Percentiles rank a stretch among this genome's conserved stretches.
phyloP scores from a whole-genome alignment of 2,329 filamentous ascomycete genomes.

The Aspergillus sp. region DNA sequence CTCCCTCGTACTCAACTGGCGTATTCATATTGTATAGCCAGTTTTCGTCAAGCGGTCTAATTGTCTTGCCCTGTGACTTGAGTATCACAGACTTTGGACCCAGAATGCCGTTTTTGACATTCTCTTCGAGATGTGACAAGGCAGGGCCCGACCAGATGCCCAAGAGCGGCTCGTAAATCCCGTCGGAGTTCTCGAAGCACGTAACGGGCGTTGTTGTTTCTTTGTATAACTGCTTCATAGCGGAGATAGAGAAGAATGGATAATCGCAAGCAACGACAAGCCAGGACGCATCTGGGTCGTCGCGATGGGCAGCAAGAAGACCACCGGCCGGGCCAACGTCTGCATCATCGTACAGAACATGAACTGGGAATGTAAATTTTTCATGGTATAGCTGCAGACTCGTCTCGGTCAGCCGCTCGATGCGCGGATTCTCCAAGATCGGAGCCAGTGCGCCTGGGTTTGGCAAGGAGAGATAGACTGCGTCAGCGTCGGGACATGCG shows the following conservation, averaged over 20 bases:
- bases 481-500: conserved; percentile 24
- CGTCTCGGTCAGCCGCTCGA: not conserved
- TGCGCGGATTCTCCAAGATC: not conserved
- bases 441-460: not conserved
- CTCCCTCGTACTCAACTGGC: conserved; percentile 45
- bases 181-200: conserved; percentile 33
- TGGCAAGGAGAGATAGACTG: conserved; percentile 26
- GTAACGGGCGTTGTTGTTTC: conserved; percentile 29
- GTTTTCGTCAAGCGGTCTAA: conserved; percentile 9
- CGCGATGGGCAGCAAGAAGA: conserved; percentile 31
- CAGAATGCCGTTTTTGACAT: conserved; percentile 15
- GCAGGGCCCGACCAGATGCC: conserved; percentile 37
- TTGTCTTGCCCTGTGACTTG: conserved; percentile 16
- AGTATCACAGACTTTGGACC: conserved; percentile 21
- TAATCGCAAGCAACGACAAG: conserved; percentile 37
- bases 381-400: not conserved
- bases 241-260: conserved; percentile 28
- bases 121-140: conserved; percentile 22
- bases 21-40: conserved; percentile 27
- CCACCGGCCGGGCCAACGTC: conserved; percentile 27
- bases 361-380: not conserved
- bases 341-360: conserved; percentile 1
- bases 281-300: conserved; percentile 28
- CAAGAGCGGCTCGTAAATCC: conserved; percentile 36
- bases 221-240: conserved; percentile 27